These are phyloP conservation scores for Aspergillus fumigatiaffinis DNA, from an alignment of 2,329 filamentous ascomycete genomes.

Conservation along the genomic window DNA sequence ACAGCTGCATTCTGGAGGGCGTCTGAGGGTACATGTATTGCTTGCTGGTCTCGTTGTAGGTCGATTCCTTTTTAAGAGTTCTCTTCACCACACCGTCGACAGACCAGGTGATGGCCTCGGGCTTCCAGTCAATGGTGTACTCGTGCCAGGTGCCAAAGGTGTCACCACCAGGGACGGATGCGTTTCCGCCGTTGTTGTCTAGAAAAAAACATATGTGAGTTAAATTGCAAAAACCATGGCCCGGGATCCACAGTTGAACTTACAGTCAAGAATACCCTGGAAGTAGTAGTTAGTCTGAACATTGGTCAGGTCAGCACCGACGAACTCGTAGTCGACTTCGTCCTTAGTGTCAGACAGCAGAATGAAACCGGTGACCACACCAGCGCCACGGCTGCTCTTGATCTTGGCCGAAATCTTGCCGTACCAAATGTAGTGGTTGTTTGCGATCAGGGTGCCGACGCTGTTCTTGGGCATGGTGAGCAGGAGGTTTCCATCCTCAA, in stretches of 20 bases:
- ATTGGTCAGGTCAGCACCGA: constrained; percentile 71
- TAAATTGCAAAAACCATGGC: background rate
- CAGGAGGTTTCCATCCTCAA: constrained; percentile 61
- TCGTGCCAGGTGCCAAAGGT: constrained; percentile 78
- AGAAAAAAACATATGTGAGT: background rate
- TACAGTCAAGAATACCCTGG: constrained; percentile 88
- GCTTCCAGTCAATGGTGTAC: constrained; percentile 91
- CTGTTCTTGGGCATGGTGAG: constrained; percentile 86
- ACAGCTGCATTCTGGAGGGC: constrained; percentile 84
- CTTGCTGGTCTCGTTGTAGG: constrained; percentile 79
- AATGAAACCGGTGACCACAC: constrained; percentile 97
- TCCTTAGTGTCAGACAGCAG: constrained; percentile 93
- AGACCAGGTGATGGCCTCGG: constrained; percentile 79
- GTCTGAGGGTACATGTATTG: constrained; percentile 89
- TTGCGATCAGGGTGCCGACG: constrained; percentile 80
- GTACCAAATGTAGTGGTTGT: constrained; percentile 92
- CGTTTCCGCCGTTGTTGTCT: constrained; percentile 75
- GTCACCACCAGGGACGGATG: constrained; percentile 54
- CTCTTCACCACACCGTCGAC: constrained; percentile 78
- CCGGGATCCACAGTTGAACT: constrained; percentile 38
- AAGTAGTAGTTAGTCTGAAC: constrained; percentile 97
- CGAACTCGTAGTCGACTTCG: constrained; percentile 95
- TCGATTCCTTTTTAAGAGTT: constrained; percentile 64
- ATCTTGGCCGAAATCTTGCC: constrained; percentile 83
- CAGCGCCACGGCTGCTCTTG: constrained; percentile 76